phyloP scores from a whole-genome alignment of 2,329 filamentous ascomycete species.

The Clathrospora elynae region DNA sequence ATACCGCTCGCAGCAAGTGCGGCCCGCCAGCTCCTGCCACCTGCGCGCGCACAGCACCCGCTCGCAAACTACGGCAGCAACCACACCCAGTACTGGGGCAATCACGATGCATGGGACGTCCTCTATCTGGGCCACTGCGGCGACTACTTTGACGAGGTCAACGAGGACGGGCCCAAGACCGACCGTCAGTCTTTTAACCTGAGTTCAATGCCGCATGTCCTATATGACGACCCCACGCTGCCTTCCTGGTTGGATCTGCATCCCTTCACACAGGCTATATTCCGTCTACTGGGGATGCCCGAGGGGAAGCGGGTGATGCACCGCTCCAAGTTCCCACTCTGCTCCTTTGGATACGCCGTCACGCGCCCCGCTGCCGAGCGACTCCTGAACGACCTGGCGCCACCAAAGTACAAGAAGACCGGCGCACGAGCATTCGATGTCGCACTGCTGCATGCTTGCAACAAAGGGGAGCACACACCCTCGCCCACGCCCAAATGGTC shows the following conservation, averaged over 20 bases:
- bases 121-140: conserved; percentile 54
- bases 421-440: conserved; percentile 51
- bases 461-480: conserved; percentile 38
- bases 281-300: conserved; percentile 45
- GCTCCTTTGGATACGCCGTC: conserved; percentile 53
- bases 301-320: conserved; percentile 48
- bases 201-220: conserved; percentile 40
- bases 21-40: conserved; percentile 46
- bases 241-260: conserved; percentile 47
- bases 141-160: conserved; percentile 48
- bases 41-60: conserved; percentile 26
- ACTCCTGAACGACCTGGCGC: conserved; percentile 49
- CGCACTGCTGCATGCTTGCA: conserved; percentile 50
- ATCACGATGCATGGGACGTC: conserved; percentile 49
- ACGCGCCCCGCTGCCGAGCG: conserved; percentile 48
- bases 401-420: conserved; percentile 31
- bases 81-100: conserved; percentile 49
- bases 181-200: conserved; percentile 36
- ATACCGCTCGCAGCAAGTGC: conserved; percentile 50
- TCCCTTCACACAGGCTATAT: conserved; percentile 48
- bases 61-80: conserved; percentile 25
- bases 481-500: conserved; percentile 32
- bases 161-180: conserved; percentile 36
- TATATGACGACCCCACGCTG: conserved; percentile 48
- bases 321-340: conserved; percentile 51